Base-by-base conservation (phyloP, 2,329 filamentous ascomycete genomes). In the Penicillium sp. region DNA sequence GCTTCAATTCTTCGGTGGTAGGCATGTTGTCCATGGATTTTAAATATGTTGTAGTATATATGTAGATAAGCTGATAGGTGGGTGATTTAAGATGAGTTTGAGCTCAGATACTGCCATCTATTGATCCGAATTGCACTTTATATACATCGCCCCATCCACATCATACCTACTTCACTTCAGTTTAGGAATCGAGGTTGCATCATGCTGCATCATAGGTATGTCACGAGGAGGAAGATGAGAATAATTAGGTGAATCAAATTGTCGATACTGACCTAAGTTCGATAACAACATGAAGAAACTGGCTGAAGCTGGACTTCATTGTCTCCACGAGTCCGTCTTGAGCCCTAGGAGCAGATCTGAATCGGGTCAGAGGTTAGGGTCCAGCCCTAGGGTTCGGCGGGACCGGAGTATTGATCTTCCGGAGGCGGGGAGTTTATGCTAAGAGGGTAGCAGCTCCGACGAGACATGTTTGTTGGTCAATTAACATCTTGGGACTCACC, bases 161-260 rank as follows among this genome's bases (percentile, higher is more conserved):
- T 44, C 24, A 37, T 38, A 37, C 14, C 34, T 50, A 43, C 16
- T 44, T 49, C 44, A 46, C 31, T 16, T 18, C 34, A 43, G 3
- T 11, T 50, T 26, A 22, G 40, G 16, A 34, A 40, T 16, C 26
- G 43, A 13, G 22, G 58, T 70, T 69, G 64, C 69, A 67, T 72
- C 69, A 71, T 69, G 55, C 38, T 63, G 65, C 69, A 72, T 73
- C 71, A 73, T 72, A 63, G 47, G 49, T 61, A 69, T 69, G 68
- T 71, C 68, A 71, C 61, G 1, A 22, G 35, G 37, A 43, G 29
- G 20, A 52, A 22, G 6, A n/a, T n/a, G n/a, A n/a, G n/a, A n/a
- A n/a, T n/a, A 14, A 9, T 8, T 24, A 7, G 11, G 24, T 26
- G 24, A 26, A 26, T 7, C 24, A 26, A 26, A 26, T 8, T 26